Base-by-base conservation (phyloP, 257 asterid genomes). In the Solanum commersonii region DNA sequence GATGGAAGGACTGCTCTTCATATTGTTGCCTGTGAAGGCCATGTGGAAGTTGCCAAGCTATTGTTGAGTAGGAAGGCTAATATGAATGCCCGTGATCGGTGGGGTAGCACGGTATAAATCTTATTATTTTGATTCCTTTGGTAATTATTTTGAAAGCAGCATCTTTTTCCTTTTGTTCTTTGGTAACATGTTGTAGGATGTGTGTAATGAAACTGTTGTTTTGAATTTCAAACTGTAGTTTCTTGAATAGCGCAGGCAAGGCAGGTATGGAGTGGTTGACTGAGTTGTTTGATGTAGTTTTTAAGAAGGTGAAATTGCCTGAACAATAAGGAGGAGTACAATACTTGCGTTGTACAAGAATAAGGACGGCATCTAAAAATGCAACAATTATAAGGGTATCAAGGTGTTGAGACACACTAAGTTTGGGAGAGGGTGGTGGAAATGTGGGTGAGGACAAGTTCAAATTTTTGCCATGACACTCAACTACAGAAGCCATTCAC, bases 1-100 rank as follows among this genome's bases (percentile, higher is more conserved):
- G 99, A 97, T 88, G 99, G 99, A 46, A 89, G 99, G 90, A 97
- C 99, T 9, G 99, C 99, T 8, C 87, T 97, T 91, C 99, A 97
- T 84, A 93, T 97, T 65, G 99, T 97, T 16, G 94, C 98, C 0
- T 97, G 99, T 78, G 99, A 97, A 88, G 99, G 99, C 1, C 96
- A 96, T 88, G 94, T 92, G 5, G 96, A 94, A 33, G 99, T 96
- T 84, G 98, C 87, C 38, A 93, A 90, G 91, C 93, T 96, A 35
- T 86, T 97, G 92, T 88, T 97, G 94, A 90, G 94, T 44, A 90
- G 96, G 88, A 93, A 83, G 90, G 98, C 98, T 40, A 97, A 97
- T 88, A 92, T 97, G 18, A 98, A 97, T 89, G 98, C 98, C 10
- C 95, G 96, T 33, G 98, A 97, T 95, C 96, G 99, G 33, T 97